Conservation (phyloP, 768 basidiomycete species). For the Naganishia vishniacii region DNA sequence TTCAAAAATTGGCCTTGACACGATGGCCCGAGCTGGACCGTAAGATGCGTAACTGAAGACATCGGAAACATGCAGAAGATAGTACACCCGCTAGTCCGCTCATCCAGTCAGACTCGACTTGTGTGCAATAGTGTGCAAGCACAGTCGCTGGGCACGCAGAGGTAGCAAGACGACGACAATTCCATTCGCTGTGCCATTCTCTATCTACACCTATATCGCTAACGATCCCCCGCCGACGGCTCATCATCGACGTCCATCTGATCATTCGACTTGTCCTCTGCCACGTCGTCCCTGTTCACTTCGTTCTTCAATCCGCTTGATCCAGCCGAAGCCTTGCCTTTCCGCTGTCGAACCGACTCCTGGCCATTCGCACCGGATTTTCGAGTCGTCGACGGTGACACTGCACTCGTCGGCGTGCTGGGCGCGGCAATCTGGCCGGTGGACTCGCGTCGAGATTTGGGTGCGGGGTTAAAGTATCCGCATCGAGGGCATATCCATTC, state of each 20-base stretch:
- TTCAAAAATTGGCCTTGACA: too few species aligned
- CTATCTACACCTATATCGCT: not conserved
- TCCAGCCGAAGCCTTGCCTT: not conserved
- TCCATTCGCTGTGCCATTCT: too few species aligned
- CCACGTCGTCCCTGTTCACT: not conserved
- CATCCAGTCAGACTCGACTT: too few species aligned
- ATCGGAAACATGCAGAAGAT: too few species aligned
- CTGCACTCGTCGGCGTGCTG: not conserved
- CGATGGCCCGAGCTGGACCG: too few species aligned
- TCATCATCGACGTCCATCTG: constrained; percentile 12
- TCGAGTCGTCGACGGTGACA: not conserved
- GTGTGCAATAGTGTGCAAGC: too few species aligned
- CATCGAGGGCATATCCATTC: constrained; percentile 15
- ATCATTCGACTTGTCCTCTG: not conserved
- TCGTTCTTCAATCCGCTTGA: constrained; percentile 16
- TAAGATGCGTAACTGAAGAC: too few species aligned
- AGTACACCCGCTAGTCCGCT: too few species aligned
- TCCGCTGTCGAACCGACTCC: constrained; percentile 4
- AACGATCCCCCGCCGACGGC: too few species aligned
- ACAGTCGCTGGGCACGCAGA: too few species aligned
- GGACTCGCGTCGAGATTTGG: constrained; percentile 1
- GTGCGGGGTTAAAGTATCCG: constrained; percentile 13
- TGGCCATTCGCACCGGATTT: not conserved
- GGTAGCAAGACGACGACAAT: too few species aligned
- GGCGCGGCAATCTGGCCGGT: not conserved